Evolutionary conservation across 495 filamentous ascomycete species (phyloP).

Genomic region (Neurospora sp.): DNA sequence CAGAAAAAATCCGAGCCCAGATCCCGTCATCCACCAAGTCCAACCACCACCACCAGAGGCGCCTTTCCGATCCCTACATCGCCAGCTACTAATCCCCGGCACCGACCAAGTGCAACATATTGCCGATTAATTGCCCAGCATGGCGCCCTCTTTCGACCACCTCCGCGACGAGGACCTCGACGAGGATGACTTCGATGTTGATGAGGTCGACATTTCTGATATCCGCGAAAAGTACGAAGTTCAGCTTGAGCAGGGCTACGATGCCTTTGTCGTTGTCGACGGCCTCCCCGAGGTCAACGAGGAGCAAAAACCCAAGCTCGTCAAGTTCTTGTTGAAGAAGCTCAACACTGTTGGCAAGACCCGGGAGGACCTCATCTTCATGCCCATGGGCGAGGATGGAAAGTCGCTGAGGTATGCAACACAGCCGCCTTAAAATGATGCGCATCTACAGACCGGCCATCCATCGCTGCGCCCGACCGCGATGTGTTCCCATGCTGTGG

Average conservation of each 20-base stretch:
- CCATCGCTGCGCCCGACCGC: not conserved
- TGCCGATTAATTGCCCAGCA: conserved; percentile 27
- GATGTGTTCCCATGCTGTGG: not conserved
- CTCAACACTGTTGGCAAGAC: conserved; percentile 73
- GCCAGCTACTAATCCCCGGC: not conserved
- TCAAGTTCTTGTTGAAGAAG: conserved; percentile 91
- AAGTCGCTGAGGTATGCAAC: conserved; percentile 65
- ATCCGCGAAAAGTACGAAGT: conserved; percentile 88
- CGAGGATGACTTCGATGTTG: conserved; percentile 81
- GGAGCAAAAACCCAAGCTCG: conserved; percentile 76
- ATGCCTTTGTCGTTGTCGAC: conserved; percentile 91
- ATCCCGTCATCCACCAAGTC: not conserved
- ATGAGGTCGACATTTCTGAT: conserved; percentile 92
- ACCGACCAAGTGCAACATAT: not conserved
- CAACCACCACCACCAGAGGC: conserved; percentile 13
- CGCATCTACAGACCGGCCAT: not conserved
- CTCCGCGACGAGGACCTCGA: conserved; percentile 61
- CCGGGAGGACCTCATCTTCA: conserved; percentile 77
- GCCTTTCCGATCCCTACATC: not conserved
- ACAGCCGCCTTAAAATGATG: not conserved
- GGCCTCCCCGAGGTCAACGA: conserved; percentile 78
- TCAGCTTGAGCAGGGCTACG: conserved; percentile 86
- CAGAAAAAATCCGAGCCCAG: not conserved
- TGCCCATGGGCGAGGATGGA: conserved; percentile 78
- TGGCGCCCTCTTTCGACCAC: conserved; percentile 50